Conservation (phyloP, 768 basidiomycete genomes). For the Rhodotorula taiwanensis region DNA sequence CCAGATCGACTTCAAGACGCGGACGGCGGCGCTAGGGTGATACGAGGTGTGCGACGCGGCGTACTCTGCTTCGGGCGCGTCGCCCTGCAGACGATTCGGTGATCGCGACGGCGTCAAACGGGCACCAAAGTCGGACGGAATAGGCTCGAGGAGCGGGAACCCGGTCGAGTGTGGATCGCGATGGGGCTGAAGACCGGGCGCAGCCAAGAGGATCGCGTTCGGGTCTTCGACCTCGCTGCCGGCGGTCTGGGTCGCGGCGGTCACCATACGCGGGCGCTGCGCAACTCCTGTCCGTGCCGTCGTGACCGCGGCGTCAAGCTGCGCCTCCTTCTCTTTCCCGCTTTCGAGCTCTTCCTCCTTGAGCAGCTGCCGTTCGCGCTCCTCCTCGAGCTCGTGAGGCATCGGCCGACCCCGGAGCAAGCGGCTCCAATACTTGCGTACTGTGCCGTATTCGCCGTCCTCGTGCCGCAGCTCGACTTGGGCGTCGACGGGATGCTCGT, state of each 20-base stretch:
- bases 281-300: not conserved
- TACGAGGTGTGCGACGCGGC: not conserved
- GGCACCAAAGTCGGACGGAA: conserved; percentile 7
- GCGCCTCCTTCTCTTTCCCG: not conserved
- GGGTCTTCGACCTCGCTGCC: not conserved
- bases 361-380: not conserved
- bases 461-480: conserved; percentile 60
- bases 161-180: not conserved
- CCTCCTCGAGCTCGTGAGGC: conserved; percentile 20
- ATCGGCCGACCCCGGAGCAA: conserved; percentile 13
- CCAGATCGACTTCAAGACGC: not conserved
- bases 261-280: not conserved
- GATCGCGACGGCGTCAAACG: not conserved
- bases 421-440: conserved; percentile 4
- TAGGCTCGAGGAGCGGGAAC: conserved; percentile 6
- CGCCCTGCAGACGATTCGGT: not conserved
- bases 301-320: not conserved
- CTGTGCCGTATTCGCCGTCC: conserved; percentile 41
- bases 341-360: not conserved
- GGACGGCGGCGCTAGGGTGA: not conserved
- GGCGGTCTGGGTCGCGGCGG: not conserved
- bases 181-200: not conserved
- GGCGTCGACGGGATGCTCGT: conserved; percentile 38
- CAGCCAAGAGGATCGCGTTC: not conserved
- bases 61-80: not conserved